Conservation (phyloP, 768 basidiomycete genomes). For the Atractiella rhizophila region DNA sequence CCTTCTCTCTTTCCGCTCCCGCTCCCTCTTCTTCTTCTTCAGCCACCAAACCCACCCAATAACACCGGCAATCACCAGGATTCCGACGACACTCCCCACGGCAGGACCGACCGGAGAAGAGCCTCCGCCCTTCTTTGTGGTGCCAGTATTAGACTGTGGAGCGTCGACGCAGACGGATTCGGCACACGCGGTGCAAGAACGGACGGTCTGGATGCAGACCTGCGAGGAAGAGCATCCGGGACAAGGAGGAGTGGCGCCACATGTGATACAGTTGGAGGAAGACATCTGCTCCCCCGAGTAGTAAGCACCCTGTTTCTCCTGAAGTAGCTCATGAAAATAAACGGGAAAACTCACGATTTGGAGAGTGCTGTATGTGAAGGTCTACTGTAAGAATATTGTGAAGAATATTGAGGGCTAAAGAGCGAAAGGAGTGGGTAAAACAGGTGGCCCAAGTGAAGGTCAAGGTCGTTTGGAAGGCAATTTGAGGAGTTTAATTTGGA, state of each 20-base stretch:
- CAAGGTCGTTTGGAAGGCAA: too few relatives aligned
- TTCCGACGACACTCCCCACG: slow-evolving; percentile 14
- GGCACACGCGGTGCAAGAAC: slow-evolving; percentile 10
- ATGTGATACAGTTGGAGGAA: slow-evolving; percentile 1
- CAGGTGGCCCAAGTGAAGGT: too few relatives aligned
- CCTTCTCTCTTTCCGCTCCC: slow-evolving; percentile 4
- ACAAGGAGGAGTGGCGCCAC: slow-evolving; percentile 10
- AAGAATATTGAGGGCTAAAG: too few relatives aligned
- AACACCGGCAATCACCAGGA: slow-evolving; percentile 6
- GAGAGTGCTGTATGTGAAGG: too few relatives aligned
- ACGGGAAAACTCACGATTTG: too few relatives aligned
- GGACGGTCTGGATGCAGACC: slow-evolving; percentile 7
- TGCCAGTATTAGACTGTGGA: not conserved
- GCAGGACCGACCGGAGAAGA: slow-evolving; percentile 14
- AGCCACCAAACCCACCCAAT: slow-evolving; percentile 18
- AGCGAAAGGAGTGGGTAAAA: too few relatives aligned
- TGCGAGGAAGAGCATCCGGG: slow-evolving; percentile 6
- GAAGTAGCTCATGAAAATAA: too few relatives aligned
- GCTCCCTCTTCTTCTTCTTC: slow-evolving; percentile 7
- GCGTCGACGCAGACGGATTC: slow-evolving; percentile 11
- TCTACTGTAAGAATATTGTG: too few relatives aligned
- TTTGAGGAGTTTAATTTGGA: too few relatives aligned
- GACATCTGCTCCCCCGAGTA: too few relatives aligned
- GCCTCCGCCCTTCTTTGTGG: not conserved
- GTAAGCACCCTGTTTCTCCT: too few relatives aligned